Evolutionary conservation across 2,329 filamentous ascomycete genomes (phyloP), one percentile per base, ranked within the genome.

Genomic region (Fusarium papillatum): DNA sequence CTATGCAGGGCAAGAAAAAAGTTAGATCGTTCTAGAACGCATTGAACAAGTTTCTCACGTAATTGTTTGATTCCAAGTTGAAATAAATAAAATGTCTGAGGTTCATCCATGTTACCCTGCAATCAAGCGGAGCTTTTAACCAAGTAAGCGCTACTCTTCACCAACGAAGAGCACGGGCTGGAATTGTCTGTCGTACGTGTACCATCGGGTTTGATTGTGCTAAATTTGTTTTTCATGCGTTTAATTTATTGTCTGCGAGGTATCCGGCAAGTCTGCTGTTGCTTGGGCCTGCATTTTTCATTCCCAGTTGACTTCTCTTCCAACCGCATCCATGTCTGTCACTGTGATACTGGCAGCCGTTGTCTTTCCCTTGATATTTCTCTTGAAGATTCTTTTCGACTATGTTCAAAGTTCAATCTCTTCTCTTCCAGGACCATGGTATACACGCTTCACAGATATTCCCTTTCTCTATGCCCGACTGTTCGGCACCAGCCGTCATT

Each of bases 91-190:
- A 31, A 31, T 57, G 31, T 36, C 31, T 36, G 29, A 36, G 31
- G 31, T 53, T 53, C 48, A 55, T 22, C 53, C 53, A 57, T 57
- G 53, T 57, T 57, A 57, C 53, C 31, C 31, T 57, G 53, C 53
- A 57, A 57, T 57, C 53, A 57, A 57, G 53, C 53, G 31, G 53
- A 24, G 53, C n/a, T 57, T 57, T 57, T 14, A 57, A 57, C 53
- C n/a, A 36, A 36, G 53, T 57, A 57, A 57, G 53, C 53, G 53
- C 53, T 57, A 57, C 53, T 57, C 31, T 31, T 57, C 53, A 34
- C 50, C 50, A 31, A 55, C 50, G 13, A 34, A 55, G 50, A 34
- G 29, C 50, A 55, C 50, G 29, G 29, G 29, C 50, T 34, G 22
- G 29, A 34, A n/a, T 36, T 57, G 31, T 57, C 31, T 36, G 29